A percentile compares a stretch with the other conserved stretches of the same genome.
These are phyloP conservation scores for Zychaea mexicana DNA, from an alignment of 371 early-diverging fungal genomes.

Conservation along the genomic window DNA sequence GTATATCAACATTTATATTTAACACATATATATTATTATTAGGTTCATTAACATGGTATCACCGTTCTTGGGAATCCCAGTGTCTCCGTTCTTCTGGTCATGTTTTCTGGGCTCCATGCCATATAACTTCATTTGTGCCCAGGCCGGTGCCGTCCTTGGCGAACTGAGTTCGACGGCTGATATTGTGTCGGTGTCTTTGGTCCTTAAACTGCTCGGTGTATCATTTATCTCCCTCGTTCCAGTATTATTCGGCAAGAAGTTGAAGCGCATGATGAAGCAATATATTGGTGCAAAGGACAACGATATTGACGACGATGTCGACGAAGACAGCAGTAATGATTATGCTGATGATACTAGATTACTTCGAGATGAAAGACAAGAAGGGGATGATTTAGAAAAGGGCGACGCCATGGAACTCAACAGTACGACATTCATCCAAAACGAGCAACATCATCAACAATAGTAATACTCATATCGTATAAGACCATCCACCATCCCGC, in stretches of 20 bases:
- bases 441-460: not conserved
- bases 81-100: constrained; percentile 50
- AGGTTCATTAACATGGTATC: constrained; percentile 52
- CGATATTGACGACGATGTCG: constrained; percentile 14
- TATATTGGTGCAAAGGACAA: constrained; percentile 15
- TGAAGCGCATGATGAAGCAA: constrained; percentile 27
- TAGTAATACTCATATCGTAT: too few species aligned
- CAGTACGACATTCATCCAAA: not conserved
- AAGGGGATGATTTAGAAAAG: constrained; percentile 29
- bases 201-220: constrained; percentile 44
- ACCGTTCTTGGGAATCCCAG: constrained; percentile 45
- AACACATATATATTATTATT: not conserved
- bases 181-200: constrained; percentile 38
- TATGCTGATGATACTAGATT: not conserved
- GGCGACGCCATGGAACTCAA: constrained; percentile 2
- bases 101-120: constrained; percentile 51
- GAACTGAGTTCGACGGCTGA: constrained; percentile 52
- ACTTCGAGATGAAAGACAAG: not conserved
- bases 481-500: too few species aligned
- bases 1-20: not conserved
- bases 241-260: constrained; percentile 46
- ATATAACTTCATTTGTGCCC: constrained; percentile 50
- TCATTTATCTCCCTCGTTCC: constrained; percentile 49
- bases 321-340: not conserved
- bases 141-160: constrained; percentile 50